These are phyloP conservation scores for Saccharomycopsis crataegensis DNA, from an alignment of 1,139 yeast species.

Conservation along the genomic window DNA sequence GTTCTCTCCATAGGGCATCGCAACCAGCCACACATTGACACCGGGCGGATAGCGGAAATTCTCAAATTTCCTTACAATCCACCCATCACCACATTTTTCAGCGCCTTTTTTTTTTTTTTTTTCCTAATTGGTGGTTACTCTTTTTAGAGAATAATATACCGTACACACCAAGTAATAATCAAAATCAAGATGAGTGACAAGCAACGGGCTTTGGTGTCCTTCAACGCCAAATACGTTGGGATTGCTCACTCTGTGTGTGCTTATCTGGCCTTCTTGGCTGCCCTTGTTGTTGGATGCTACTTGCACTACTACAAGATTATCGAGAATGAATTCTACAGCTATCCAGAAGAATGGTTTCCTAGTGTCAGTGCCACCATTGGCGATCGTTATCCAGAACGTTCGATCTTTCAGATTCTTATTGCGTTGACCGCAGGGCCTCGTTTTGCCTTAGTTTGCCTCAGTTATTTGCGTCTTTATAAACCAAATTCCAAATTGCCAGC, in stretches of 20 bases:
- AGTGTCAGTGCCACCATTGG: slow-evolving; percentile 96
- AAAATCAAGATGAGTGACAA: not conserved
- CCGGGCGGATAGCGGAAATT: too few relatives aligned
- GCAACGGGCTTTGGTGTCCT: slow-evolving; percentile 24
- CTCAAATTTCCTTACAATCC: too few relatives aligned
- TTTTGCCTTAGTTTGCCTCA: slow-evolving; percentile 60
- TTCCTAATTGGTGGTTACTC: too few relatives aligned
- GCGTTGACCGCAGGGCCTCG: slow-evolving; percentile 82
- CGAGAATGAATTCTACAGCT: slow-evolving; percentile 75
- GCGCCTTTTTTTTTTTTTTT: too few relatives aligned
- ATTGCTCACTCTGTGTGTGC: slow-evolving; percentile 69
- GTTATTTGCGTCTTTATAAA: slow-evolving; percentile 40
- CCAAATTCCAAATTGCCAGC: slow-evolving; percentile 38
- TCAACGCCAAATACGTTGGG: slow-evolving; percentile 60
- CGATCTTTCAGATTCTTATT: slow-evolving; percentile 78
- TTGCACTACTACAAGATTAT: slow-evolving; percentile 85
- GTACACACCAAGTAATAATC: too few relatives aligned
- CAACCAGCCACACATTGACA: too few relatives aligned
- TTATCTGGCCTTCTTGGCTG: slow-evolving; percentile 62
- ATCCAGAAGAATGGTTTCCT: slow-evolving; percentile 98
- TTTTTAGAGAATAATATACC: too few relatives aligned
- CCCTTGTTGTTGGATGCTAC: slow-evolving; percentile 62
- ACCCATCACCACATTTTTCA: too few relatives aligned
- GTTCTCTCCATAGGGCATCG: too few relatives aligned
- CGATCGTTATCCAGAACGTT: slow-evolving; percentile 91